These are phyloP conservation scores for Yamadazyma mexicana DNA, from an alignment of 1,139 yeast species.

Conservation along the genomic window DNA sequence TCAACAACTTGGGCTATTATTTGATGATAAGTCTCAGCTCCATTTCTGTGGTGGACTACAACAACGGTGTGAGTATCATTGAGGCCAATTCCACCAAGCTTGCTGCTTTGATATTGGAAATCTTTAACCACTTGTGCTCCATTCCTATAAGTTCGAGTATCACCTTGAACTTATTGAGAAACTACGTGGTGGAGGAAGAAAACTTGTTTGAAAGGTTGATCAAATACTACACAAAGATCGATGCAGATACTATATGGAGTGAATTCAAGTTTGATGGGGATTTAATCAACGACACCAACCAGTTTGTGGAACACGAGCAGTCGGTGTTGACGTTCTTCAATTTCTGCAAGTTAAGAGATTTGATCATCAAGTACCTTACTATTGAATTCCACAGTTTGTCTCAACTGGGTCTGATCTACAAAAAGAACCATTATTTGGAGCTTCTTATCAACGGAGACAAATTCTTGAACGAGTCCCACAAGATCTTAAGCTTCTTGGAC, in stretches of 20 bases:
- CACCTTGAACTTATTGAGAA: constrained; percentile 55
- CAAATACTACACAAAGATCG: constrained; percentile 55
- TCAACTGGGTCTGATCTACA: constrained; percentile 48
- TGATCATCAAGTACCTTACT: constrained; percentile 66
- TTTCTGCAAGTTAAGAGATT: constrained; percentile 63
- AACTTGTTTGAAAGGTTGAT: constrained; percentile 56
- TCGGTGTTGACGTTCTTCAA: constrained; percentile 58
- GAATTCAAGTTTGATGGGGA: constrained; percentile 44
- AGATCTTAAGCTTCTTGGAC: constrained; percentile 67
- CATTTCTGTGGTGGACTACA: constrained; percentile 37
- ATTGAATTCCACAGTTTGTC: constrained; percentile 69
- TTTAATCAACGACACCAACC: constrained; percentile 25
- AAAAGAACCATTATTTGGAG: constrained; percentile 54
- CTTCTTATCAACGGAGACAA: constrained; percentile 51
- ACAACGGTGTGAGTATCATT: constrained; percentile 39
- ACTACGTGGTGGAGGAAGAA: constrained; percentile 19
- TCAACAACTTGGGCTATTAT: constrained; percentile 47
- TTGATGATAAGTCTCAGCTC: constrained; percentile 48
- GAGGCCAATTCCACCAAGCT: constrained; percentile 57
- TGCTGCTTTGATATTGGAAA: constrained; percentile 57
- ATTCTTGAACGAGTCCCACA: constrained; percentile 55
- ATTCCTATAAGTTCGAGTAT: constrained; percentile 53
- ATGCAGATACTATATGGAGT: constrained; percentile 51
- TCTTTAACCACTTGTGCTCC: constrained; percentile 59
- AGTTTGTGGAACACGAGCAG: constrained; percentile 31